phyloP scores from a whole-genome alignment of 1,284 basidiomycete genomes.

The Ceratobasidium papillatum region DNA sequence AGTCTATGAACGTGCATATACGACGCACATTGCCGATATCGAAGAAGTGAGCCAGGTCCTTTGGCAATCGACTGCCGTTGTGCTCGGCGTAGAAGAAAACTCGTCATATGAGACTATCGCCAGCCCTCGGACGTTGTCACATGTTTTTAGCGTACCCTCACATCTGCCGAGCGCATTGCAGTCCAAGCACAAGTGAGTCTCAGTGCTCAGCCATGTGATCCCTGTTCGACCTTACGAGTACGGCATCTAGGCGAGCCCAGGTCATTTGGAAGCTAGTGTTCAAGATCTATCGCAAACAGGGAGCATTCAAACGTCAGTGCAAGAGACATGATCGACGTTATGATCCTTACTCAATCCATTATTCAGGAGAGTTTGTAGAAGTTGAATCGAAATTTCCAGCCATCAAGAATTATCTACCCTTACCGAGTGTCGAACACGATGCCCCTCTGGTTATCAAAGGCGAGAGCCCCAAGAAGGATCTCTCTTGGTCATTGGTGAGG shows the following conservation, averaged over 20 bases:
- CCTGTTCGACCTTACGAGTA: not conserved
- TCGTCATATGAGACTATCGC: constrained; percentile 26
- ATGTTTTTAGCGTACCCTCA: constrained; percentile 28
- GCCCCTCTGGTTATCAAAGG: not conserved
- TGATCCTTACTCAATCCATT: not conserved
- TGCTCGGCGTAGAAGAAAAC: constrained; percentile 27
- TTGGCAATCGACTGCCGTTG: constrained; percentile 32
- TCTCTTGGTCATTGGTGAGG: constrained; percentile 26
- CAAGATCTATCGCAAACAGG: constrained; percentile 28
- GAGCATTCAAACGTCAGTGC: constrained; percentile 36
- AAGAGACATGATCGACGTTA: not conserved
- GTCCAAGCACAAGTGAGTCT: constrained; percentile 38
- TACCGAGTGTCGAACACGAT: constrained; percentile 18
- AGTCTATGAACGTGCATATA: constrained; percentile 35
- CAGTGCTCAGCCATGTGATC: not conserved
- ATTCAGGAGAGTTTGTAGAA: constrained; percentile 30
- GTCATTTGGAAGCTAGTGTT: constrained; percentile 37
- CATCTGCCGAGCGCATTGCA: constrained; percentile 34
- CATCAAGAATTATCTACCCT: constrained; percentile 26
- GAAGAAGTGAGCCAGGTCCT: constrained; percentile 40
- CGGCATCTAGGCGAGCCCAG: constrained; percentile 20
- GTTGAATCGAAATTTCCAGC: constrained; percentile 29
- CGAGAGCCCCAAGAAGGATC: constrained; percentile 26
- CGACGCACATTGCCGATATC: constrained; percentile 33
- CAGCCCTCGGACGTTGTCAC: constrained; percentile 15